Percentiles rank a stretch among this genome's conserved stretches.
Conservation (phyloP, 495 filamentous ascomycete genomes). For the Parmelia sp. region DNA sequence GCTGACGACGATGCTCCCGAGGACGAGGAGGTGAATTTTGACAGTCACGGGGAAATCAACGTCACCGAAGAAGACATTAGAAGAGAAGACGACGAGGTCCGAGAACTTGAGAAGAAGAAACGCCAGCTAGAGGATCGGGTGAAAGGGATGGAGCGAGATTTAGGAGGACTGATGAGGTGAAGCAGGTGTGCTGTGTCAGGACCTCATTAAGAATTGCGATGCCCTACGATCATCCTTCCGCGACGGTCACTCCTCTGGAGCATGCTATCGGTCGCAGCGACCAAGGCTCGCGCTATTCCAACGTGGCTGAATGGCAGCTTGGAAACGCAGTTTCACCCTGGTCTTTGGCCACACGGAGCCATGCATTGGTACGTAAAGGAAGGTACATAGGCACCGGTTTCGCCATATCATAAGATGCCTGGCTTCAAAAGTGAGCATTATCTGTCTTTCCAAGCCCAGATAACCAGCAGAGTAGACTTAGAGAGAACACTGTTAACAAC, state of each 20-base stretch:
- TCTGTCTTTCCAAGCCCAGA: neutral
- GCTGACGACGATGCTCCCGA: conserved; percentile 34
- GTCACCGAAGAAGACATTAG: conserved; percentile 71
- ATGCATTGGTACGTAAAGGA: neutral
- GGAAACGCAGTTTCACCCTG: neutral
- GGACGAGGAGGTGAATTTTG: conserved; percentile 34
- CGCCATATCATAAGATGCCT: neutral
- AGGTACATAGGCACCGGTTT: neutral
- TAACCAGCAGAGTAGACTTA: neutral
- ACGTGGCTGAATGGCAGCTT: neutral
- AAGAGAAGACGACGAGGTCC: conserved; percentile 72
- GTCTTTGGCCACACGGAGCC: neutral
- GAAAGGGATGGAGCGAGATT: conserved; percentile 71
- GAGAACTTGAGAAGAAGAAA: conserved; percentile 71
- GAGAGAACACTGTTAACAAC: neutral
- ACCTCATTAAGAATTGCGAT: neutral
- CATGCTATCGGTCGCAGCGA: neutral
- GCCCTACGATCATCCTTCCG: neutral
- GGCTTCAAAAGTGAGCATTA: neutral
- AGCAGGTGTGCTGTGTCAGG: neutral
- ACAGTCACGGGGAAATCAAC: conserved; percentile 32
- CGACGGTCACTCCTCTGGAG: neutral
- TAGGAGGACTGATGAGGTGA: conserved; percentile 59
- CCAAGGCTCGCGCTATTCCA: neutral
- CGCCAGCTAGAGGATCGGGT: conserved; percentile 69